A percentile compares a stretch with the other conserved stretches of the same genome.
These are phyloP conservation scores for Ramularia collo-cygni DNA, from an alignment of 2,329 filamentous ascomycete species.

Conservation along the genomic window DNA sequence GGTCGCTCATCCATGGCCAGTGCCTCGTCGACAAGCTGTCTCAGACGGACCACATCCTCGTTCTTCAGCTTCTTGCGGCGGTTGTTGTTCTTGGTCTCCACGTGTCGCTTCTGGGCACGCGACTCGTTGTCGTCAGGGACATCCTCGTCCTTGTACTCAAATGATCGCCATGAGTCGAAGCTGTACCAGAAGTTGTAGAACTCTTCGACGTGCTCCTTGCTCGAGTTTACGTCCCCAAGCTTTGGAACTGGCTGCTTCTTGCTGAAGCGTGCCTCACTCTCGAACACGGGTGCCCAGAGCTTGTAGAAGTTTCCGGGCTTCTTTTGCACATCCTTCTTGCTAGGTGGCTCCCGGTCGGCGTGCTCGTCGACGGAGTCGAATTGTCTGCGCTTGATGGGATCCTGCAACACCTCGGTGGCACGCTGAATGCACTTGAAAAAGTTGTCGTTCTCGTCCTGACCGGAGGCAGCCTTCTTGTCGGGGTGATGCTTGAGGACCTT, in stretches of 20 bases:
- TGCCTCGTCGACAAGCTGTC: conserved; percentile 81
- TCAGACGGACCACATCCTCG: conserved; percentile 86
- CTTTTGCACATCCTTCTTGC: conserved; percentile 73
- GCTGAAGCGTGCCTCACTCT: conserved; percentile 87
- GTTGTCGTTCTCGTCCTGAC: conserved; percentile 82
- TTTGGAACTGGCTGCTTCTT: conserved; percentile 80
- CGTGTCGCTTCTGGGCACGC: conserved; percentile 96
- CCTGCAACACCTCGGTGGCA: conserved; percentile 85
- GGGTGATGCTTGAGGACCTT: conserved; percentile 99
- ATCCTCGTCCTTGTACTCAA: background rate
- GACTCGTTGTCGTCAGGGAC: conserved; percentile 57
- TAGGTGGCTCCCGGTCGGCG: conserved; percentile 84
- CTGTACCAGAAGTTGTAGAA: conserved; percentile 99
- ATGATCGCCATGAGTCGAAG: conserved; percentile 79
- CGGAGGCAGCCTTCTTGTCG: conserved; percentile 93
- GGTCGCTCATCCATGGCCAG: conserved; percentile 86
- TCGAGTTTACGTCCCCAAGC: conserved; percentile 76
- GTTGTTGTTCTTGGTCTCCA: conserved; percentile 97
- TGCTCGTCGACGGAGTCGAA: conserved; percentile 95
- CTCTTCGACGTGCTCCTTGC: conserved; percentile 80
- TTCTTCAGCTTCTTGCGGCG: conserved; percentile 99
- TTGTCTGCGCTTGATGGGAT: conserved; percentile 87
- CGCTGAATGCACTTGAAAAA: conserved; percentile 99
- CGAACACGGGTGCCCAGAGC: conserved; percentile 85
- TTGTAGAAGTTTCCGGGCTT: conserved; percentile 87